Conservation (phyloP, 768 basidiomycete species). For the Tylopilus sp. region DNA sequence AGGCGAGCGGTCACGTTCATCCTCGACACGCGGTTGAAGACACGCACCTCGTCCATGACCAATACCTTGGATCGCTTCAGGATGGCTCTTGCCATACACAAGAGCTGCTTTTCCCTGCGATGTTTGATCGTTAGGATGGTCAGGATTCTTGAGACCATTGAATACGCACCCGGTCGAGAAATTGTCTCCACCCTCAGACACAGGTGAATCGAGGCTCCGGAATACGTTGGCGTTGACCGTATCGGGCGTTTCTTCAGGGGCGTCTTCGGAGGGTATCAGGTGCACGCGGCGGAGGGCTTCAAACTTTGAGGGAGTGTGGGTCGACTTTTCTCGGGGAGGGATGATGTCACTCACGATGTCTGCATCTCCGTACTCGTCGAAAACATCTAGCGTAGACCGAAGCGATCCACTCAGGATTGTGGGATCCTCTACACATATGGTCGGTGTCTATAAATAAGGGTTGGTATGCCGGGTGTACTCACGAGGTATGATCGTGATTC, state of each 20-base stretch:
- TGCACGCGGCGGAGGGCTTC: slow-evolving; percentile 84
- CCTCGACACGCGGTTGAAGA: neutral
- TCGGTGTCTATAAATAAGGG: neutral
- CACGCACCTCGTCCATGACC: slow-evolving; percentile 78
- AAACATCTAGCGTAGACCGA: slow-evolving; percentile 80
- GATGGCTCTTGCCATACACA: slow-evolving; percentile 84
- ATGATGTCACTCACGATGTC: slow-evolving; percentile 58
- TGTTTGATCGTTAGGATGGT: slow-evolving; percentile 3
- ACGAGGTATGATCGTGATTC: slow-evolving; percentile 76
- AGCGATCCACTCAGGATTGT: slow-evolving; percentile 82
- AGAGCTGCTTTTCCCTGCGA: slow-evolving; percentile 76
- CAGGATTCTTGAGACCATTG: neutral
- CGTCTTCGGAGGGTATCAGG: slow-evolving; percentile 60
- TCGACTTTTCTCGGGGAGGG: neutral
- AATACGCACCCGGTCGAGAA: slow-evolving; percentile 72
- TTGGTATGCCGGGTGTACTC: slow-evolving; percentile 21
- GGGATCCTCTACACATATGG: slow-evolving; percentile 65
- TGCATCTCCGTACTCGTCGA: slow-evolving; percentile 78
- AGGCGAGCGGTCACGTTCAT: neutral
- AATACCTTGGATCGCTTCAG: slow-evolving; percentile 73
- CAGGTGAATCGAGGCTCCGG: slow-evolving; percentile 67
- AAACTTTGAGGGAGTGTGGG: slow-evolving; percentile 42
- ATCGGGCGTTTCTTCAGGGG: slow-evolving; percentile 34
- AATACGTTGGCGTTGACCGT: slow-evolving; percentile 71
- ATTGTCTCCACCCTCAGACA: slow-evolving; percentile 86